Base-by-base conservation (phyloP, 805 yeast genomes). In the Candida andamanensis region DNA sequence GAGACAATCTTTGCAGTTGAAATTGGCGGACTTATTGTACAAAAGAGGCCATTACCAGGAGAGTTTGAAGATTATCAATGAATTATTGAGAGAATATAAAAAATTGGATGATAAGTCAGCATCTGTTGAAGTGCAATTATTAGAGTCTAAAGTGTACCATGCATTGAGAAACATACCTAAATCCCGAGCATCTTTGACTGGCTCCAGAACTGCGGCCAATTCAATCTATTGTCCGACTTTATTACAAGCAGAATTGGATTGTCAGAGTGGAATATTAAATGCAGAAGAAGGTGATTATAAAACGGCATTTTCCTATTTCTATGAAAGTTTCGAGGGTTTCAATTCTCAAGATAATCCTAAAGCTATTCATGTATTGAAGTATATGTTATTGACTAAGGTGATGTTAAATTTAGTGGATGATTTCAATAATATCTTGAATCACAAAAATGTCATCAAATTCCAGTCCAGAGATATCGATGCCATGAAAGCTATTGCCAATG, bases 121-220 rank as follows among this genome's bases (percentile, higher is more conserved):
- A 19, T 73, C 92, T 33, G 95, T 92, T 10, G 98, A 92, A 57
- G 96, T 92, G 22, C 97, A 92, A 60, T 66, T 92, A 43, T 73
- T 92, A 42, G 97, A 92, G 57, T 73, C 92, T 14, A 81, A 86
- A 51, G 86, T 85, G 24, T 92, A 82, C 57, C 95, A 89, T 56
- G 87, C 95, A 17, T 69, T 92, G 48, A 76, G 96, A 56, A 92
- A 92, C 57, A 72, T 85, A 49, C 83, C 96, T 4, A 92, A 90
- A 62, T 76, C 95, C 4, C 77, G 85, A 49, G 97, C 97, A 6
- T 80, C 96, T 2, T 69, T 92, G 47, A 87, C 97, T 2, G 80
- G 95, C 28, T 96, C 98, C 2, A 76, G 97, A 58, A 92, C 98
- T 0, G 82, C 95, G 3, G 98, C 98, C n/a, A 94, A 92, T 57